Percentiles rank a stretch among this genome's conserved stretches.
Conservation (phyloP, 352 stramenopile genomes). For the Pythium pyrilobum region DNA sequence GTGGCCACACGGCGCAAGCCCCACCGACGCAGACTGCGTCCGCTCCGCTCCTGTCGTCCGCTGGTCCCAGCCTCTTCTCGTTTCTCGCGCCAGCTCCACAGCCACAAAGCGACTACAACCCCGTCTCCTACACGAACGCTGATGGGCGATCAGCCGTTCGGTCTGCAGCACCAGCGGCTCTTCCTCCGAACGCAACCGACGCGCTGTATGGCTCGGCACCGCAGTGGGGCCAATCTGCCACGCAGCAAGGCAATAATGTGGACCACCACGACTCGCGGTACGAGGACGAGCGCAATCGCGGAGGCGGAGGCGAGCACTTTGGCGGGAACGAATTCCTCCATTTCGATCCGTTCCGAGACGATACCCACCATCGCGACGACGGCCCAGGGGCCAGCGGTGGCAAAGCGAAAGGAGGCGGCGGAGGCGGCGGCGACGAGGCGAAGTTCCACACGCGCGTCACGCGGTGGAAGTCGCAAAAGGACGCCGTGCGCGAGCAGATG, state of each 20-base stretch:
- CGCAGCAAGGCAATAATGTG: too few relatives aligned
- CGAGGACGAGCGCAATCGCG: slow-evolving; percentile 6
- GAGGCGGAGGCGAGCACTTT: slow-evolving; percentile 1
- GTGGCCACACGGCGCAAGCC: too few relatives aligned
- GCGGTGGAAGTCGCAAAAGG: slow-evolving; percentile 75
- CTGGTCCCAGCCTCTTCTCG: slow-evolving; percentile 6
- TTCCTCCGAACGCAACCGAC: too few relatives aligned
- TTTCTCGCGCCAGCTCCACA: not conserved
- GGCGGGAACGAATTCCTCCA: not conserved
- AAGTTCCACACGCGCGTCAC: slow-evolving; percentile 71
- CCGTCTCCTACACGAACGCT: too few relatives aligned
- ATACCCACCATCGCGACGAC: not conserved
- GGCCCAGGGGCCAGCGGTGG: not conserved
- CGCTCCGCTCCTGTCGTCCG: not conserved
- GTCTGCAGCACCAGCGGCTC: too few relatives aligned
- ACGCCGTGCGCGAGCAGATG: slow-evolving; percentile 68
- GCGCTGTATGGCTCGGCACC: too few relatives aligned
- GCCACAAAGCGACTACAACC: not conserved
- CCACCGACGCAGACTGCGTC: too few relatives aligned
- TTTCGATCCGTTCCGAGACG: slow-evolving; percentile 11
- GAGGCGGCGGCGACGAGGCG: slow-evolving; percentile 17
- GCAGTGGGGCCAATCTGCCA: too few relatives aligned
- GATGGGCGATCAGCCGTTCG: too few relatives aligned
- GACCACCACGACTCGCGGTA: not conserved
- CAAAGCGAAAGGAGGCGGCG: slow-evolving; percentile 4